Base-by-base conservation (phyloP, 257 asterid genomes). In the Solanum pimpinellifolium region DNA sequence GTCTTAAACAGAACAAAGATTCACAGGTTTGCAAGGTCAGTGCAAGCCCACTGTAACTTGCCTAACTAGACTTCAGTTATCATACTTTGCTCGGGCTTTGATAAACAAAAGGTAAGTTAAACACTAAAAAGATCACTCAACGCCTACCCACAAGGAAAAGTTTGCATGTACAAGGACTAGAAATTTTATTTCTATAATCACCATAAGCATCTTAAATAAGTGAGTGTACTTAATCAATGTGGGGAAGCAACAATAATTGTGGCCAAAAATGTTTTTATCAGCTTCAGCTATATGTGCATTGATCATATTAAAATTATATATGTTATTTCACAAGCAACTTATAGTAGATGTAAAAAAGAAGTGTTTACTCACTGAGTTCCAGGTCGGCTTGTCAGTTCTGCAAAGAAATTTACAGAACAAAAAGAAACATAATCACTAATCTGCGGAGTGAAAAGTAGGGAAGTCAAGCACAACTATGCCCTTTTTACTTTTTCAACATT, bases 331-430 rank as follows among this genome's bases (percentile, higher is more conserved):
- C 82, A 86, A 76, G 62, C 39, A 31, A 85, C 52, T 29, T 85
- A 74, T 69, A 44, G 72, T 81, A 89, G 77, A 77, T 75, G 33
- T 42, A 49, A 65, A 52, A 68, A 42, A 23, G 35, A 25, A 85
- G 82, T 29, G 46, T 44, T 49, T 31, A 97, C 99, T 95, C 91
- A 97, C 99, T 88, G 99, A 91, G 90, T 93, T 96, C 99, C 99
- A 97, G 87, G 89, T 88, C 82, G 99, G 99, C 91, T 87, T 92
- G 91, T 93, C 92, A 15, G 99, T 96, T 62, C 99, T 97, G 98
- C 87, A 90, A 74, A 88, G 72, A 83, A 75, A 88, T 27, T 18
- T 15, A 29, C 9, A 80, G 10, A 80, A 80, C 65, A 80, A 80
- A 49, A 80, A 29, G 76, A 73, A 80, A 86, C 82, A 87, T 72